Base-by-base conservation (phyloP, 768 basidiomycete genomes). In the Pleurotus eryngii region DNA sequence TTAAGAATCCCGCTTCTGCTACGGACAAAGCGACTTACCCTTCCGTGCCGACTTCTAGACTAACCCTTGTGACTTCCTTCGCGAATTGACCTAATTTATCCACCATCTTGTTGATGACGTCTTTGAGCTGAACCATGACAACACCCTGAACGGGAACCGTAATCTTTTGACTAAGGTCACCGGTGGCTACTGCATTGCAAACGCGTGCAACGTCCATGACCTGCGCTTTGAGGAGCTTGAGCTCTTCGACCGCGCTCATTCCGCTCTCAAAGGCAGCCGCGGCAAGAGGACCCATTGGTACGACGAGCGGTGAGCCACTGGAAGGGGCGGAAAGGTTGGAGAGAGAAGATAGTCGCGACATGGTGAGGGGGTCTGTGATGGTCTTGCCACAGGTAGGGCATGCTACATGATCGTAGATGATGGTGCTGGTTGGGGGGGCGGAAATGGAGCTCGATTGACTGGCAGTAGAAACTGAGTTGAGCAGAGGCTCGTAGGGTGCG, bases 31-130 rank as follows among this genome's bases (percentile, higher is more conserved):
- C 56, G 51, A 60, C 71, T 45, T 53, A 83, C 82, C 83, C 84
- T 78, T 89, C 87, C 56, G 86, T 90, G 17, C 89, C 89, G 68
- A 95, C 94, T 67, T 90, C 89, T 68, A 86, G 85, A 62, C 81
- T 82, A 57, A 90, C 89, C 58, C 92, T 82, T 56, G 92, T 93
- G 27, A 94, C 92, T 68, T 94, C 92, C 67, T 87, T 86, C 37
- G 95, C 92, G 70, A 97, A 95, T 64, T 89, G 87, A 57, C 88
- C 85, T 27, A 97, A 77, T 57, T 79, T 79, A 63, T 79, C 78
- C 22, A 77, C 79, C 84, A 87, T 86, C 15, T 79, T 80, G 61
- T 89, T 89, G 69, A 89, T 88, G 60, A 86, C 84, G 59, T 86
- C 89, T 73, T 90, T 90, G 63, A 91, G 78, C 68, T 90, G 87